Base-by-base conservation (phyloP, 495 filamentous ascomycete species). In the Endocarpon pusillum region DNA sequence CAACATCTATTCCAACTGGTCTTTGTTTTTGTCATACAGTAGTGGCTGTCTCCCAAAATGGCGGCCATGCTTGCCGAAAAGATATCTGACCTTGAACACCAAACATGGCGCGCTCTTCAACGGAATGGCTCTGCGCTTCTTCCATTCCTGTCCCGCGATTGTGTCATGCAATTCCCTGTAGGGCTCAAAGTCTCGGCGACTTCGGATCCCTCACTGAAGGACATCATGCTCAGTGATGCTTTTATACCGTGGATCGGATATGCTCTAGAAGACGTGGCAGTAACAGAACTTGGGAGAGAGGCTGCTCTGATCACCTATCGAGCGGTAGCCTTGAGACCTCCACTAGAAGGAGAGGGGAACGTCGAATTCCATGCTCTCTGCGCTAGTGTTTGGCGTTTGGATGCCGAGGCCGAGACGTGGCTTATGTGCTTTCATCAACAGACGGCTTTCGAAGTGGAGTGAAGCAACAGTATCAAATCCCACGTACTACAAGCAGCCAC, bases 21-120 rank as follows among this genome's bases (percentile, higher is more conserved):
- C n/a, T n/a, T n/a, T n/a, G n/a, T n/a, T n/a, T n/a, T 32, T 44
- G 51, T 29, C 45, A 55, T 21, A 49, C 52, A 0, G 23, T 42
- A 10, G 21, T 44, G 10, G 22, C 47, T 12, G 41, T 45, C 12
- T 39, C 48, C 9, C 25, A 38, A 35, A 54, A 58, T 30, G 48
- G 40, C n/a, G n/a, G n/a, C n/a, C n/a, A n/a, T n/a, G n/a, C n/a
- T n/a, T n/a, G n/a, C n/a, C n/a, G n/a, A n/a, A n/a, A n/a, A n/a
- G n/a, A n/a, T n/a, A n/a, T n/a, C n/a, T n/a, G n/a, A n/a, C n/a
- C 28, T 31, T 6, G 28, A 31, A 14, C 12, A 31, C 12, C 28
- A 31, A 17, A 31, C 28, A 31, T 31, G 28, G 28, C 28, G 28
- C 28, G 28, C 28, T 17, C 14, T 31, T n/a, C 28, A 31, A 31